Base-by-base conservation (phyloP, 2,329 filamentous ascomycete species). In the Dendryphion nanum region DNA sequence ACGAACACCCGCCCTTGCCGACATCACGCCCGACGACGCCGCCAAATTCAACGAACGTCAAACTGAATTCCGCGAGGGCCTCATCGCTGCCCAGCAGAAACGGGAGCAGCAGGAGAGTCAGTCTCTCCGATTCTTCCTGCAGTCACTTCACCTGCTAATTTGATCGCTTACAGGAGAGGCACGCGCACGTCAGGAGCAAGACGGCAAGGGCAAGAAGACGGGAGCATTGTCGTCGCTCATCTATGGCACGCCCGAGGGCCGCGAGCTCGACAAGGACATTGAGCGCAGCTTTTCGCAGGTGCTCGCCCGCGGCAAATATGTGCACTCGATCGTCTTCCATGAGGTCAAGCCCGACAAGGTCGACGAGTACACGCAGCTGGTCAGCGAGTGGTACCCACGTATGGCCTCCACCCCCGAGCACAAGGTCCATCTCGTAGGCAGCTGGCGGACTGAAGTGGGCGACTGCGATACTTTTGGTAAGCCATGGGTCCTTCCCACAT, bases 321-420 rank as follows among this genome's bases (percentile, higher is more conserved):
- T 98, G 38, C 93, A 98, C 70, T 94, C 89, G 32, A 96, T 98
- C 65, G 89, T 95, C 42, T 89, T 95, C 62, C 93, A 98, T 73
- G 81, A 94, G 45, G 93, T 98, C 50, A 89, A 94, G 72, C 89
- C 90, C 44, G 89, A 96, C 57, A 93, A 89, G 71, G 87, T 96
- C 32, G 89, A 96, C 47, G 91, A 97, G 60, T 98, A 98, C 62
- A 83, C 91, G 35, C 78, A 91, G 41, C 76, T 97, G 34, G 88
- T 97, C 12, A 89, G 93, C 43, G 76, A 79, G 24, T 97, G 89
- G 86, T 98, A 98, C 62, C 91, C 93, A 6, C 82, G 80, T 61
- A 89, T 97, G 78, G 93, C 93, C 31, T 77, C 78, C 42, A 77
- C 82, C 51, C 82, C 86, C 15, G 85, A 93, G 70, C 95, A 97